phyloP scores from a whole-genome alignment of 306 rosid species.

The Phaseolus lunatus region DNA sequence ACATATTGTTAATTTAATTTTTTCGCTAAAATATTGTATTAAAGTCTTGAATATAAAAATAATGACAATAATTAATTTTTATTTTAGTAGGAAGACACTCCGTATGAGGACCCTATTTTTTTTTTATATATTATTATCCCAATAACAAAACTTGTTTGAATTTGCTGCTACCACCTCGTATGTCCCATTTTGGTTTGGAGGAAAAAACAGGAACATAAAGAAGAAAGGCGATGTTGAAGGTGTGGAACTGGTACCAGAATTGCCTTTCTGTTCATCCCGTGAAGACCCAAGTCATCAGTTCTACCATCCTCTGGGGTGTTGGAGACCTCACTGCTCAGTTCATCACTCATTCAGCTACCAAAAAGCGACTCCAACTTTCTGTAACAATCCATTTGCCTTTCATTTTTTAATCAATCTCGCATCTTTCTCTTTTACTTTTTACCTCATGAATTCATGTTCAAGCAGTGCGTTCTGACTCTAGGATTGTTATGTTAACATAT shows the following conservation, averaged over 20 bases:
- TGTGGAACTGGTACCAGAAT: conserved; percentile 85
- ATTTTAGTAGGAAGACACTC: too few species aligned
- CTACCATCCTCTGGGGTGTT: conserved; percentile 74
- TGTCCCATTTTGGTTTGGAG: background rate
- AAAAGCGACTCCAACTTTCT: conserved; percentile 53
- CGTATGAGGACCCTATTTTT: too few species aligned
- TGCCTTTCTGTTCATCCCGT: conserved; percentile 75
- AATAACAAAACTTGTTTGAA: background rate
- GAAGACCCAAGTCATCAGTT: conserved; percentile 77
- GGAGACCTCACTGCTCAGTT: conserved; percentile 84
- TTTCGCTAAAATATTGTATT: too few species aligned
- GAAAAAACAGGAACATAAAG: background rate
- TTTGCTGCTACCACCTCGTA: background rate
- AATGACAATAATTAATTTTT: too few species aligned
- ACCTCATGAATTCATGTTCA: too few species aligned
- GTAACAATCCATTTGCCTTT: conserved; percentile 37
- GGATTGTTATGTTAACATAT: background rate
- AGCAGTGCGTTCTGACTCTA: background rate
- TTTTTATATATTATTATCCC: too few species aligned
- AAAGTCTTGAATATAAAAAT: too few species aligned
- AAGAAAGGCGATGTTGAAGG: conserved; percentile 47
- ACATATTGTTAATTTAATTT: too few species aligned
- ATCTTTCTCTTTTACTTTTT: background rate
- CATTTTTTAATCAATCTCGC: background rate
- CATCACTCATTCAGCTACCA: conserved; percentile 66